Base-by-base conservation (phyloP, 257 asterid genomes). In the Fraxinus quadrangulata region DNA sequence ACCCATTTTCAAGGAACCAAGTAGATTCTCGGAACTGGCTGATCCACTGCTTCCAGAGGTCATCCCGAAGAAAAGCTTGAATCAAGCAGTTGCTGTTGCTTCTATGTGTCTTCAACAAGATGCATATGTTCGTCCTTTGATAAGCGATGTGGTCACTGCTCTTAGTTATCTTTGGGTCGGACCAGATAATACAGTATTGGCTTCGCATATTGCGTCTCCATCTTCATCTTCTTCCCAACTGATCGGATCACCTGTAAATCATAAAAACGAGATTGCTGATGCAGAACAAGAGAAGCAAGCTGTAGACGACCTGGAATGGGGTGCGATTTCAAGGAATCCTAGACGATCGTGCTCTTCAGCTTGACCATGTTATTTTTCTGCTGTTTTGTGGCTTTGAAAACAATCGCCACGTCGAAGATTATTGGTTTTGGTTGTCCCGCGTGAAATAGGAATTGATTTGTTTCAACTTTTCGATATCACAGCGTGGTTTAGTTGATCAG, bases 301-400 rank as follows among this genome's bases (percentile, higher is more conserved):
- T 13, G 88, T 88, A 28, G 90, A 88, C 79, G 90, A 90, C 40
- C 83, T 78, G 4, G 87, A 81, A 78, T 86, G 90, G 92, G 90
- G 89, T 36, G 80, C 90, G 1, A 86, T 77, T 70, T 81, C 87
- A 75, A 83, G 89, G 31, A 65, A 61, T 36, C 73, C 71, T 6
- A 73, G 71, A 33, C 71, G 49, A 80, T 81, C 86, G 19, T 39
- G 76, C 34, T 73, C 87, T 83, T 80, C 78, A 33, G 63, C 9
- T 24, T 76, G 79, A 81, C 16, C 40, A 39, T n/a, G 65, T 17
- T n/a, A 56, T 56, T 56, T n/a, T n/a, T 56, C 28, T 56, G 66
- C 6, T 5, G 63, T 56, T 17, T 19, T 54, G 63, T 54, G 63
- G 63, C 24, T 54, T n/a, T 6, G 12, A 19, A 54, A 54, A 6